These are phyloP conservation scores for Luffa acutangula DNA, from an alignment of 306 rosid genomes.

Conservation along the genomic window DNA sequence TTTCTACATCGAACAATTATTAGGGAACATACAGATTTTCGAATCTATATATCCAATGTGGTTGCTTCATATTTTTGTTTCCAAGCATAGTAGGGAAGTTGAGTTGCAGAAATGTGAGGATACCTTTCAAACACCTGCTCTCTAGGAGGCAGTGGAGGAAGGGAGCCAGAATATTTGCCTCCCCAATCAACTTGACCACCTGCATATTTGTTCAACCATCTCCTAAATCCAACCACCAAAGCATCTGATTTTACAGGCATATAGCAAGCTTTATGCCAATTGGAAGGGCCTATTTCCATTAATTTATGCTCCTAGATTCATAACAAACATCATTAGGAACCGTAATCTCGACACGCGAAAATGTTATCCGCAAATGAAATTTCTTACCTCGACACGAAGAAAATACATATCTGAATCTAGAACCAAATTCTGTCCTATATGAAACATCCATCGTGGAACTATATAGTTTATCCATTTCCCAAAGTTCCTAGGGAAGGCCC, in stretches of 20 bases:
- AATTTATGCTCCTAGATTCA: conserved; percentile 49
- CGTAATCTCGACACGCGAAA: background rate
- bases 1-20: too few relatives aligned
- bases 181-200: conserved; percentile 83
- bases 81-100: background rate
- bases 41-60: background rate
- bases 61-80: too few relatives aligned
- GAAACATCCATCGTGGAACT: conserved; percentile 14
- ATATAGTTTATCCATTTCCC: background rate
- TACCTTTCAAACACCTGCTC: conserved; percentile 88
- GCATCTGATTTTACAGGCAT: conserved; percentile 87
- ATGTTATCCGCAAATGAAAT: background rate
- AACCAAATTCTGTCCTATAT: conserved; percentile 8
- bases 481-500: conserved; percentile 17
- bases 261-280: conserved; percentile 83
- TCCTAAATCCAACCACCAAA: conserved; percentile 67
- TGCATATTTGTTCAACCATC: conserved; percentile 72
- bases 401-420: conserved; percentile 12
- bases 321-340: background rate
- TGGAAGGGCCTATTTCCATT: conserved; percentile 37
- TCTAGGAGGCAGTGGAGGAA: conserved; percentile 53
- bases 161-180: conserved; percentile 50
- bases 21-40: background rate
- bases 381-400: conserved; percentile 7
- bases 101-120: background rate